Base-by-base conservation (phyloP, 2,329 filamentous ascomycete species). In the Fusarium sulawesiense region DNA sequence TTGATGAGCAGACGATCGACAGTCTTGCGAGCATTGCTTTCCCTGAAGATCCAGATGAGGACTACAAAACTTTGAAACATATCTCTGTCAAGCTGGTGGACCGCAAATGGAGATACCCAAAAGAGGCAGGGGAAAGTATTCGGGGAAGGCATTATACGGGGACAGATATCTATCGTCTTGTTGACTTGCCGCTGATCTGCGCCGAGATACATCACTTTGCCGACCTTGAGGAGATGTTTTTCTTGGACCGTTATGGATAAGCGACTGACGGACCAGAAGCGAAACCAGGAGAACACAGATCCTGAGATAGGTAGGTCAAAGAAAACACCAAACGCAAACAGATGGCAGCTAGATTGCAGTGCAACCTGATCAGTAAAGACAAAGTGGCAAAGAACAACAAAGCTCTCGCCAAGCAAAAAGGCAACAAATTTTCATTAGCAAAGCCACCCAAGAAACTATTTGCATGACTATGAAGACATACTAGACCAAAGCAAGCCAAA, bases 131-230 rank as follows among this genome's bases (percentile, higher is more conserved):
- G 37, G 44, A 34, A 20, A 29, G 50, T 34, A 20, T 27, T 16
- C n/a, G 27, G 40, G 46, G 23, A 34, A 60, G 21, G 30, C 29
- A 44, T 20, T 64, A 64, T 37, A 56, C 18, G 13, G 61, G 61
- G 34, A 48, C n/a, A 40, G 61, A 64, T 25, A 40, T 49, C 11
- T 64, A 44, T 30, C 61, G 42, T 45, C n/a, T 60, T 50, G 16
- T 49, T 48, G 56, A 60, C 50, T 41, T 64, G 37, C 61, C 55
- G 14, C 32, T 53, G 32, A 42, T 63, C 27, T 63, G 47, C 40
- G 42, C 42, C 7, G 11, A 42, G 9, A 30, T 56, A 41, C 11
- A 50, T 56, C 7, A 41, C 27, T 25, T 40, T 8, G 40, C 40
- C 14, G 47, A 27, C 12, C 55, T 63, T 34, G 47, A 42, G 20